These are phyloP conservation scores for Crucihimalaya himalaica DNA, from an alignment of 345 rosid species.

Conservation along the genomic window DNA sequence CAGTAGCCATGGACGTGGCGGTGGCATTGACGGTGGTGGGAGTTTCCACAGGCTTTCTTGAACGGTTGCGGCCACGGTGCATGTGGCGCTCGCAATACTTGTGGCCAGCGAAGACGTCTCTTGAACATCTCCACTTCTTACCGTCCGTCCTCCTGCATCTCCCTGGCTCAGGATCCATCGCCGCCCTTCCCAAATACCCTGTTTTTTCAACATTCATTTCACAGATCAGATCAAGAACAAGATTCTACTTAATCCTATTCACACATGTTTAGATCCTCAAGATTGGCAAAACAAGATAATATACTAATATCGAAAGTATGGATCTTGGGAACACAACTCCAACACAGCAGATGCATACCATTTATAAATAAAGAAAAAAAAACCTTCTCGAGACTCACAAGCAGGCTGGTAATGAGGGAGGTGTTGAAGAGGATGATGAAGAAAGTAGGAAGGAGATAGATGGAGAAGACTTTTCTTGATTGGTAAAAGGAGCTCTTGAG, in stretches of 20 bases:
- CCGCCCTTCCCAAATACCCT: slow-evolving; percentile 86
- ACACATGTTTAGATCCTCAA: not conserved
- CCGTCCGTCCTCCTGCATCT: slow-evolving; percentile 98
- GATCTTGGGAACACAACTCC: slow-evolving; percentile 38
- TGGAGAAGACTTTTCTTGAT: slow-evolving; percentile 82
- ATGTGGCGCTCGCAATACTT: slow-evolving; percentile 99
- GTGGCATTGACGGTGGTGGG: slow-evolving; percentile 55
- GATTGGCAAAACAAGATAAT: slow-evolving; percentile 3
- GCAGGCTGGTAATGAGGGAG: slow-evolving; percentile 65
- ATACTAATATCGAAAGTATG: not conserved
- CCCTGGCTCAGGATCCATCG: slow-evolving; percentile 98
- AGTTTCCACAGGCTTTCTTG: slow-evolving; percentile 99
- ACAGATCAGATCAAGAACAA: slow-evolving; percentile 34
- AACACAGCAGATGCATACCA: slow-evolving; percentile 30
- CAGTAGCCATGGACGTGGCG: slow-evolving; percentile 38
- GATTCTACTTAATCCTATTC: not conserved
- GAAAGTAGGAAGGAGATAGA: slow-evolving; percentile 62
- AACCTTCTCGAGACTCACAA: slow-evolving; percentile 51
- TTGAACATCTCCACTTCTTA: slow-evolving; percentile 98
- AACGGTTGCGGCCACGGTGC: slow-evolving; percentile 99
- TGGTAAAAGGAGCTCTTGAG: slow-evolving; percentile 82
- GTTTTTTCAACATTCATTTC: slow-evolving; percentile 39
- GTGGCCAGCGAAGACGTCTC: slow-evolving; percentile 85
- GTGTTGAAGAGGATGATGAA: slow-evolving; percentile 60
- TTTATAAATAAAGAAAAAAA: not conserved